Evolutionary conservation across 352 stramenopile species (phyloP).

Genomic region (Phytophthora palmivora): DNA sequence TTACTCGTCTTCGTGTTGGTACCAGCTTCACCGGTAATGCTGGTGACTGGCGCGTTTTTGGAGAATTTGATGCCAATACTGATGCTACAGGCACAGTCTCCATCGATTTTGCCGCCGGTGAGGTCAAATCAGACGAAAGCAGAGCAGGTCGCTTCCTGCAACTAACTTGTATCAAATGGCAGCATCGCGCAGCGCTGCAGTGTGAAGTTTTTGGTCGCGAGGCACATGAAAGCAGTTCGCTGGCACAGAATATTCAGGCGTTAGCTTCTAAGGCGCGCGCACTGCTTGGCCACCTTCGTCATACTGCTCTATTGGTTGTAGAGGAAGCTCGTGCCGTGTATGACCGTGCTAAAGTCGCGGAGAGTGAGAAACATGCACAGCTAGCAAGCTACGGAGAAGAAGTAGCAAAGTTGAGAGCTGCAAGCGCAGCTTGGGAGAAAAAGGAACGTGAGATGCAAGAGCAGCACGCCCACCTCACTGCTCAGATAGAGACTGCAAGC

Average conservation of each 20-base stretch:
- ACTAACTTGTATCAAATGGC: slow-evolving; percentile 71
- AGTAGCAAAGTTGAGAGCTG: slow-evolving; percentile 59
- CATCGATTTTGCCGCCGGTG: slow-evolving; percentile 37
- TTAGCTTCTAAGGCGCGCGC: slow-evolving; percentile 48
- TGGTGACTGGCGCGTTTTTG: slow-evolving; percentile 62
- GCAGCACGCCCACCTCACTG: slow-evolving; percentile 44
- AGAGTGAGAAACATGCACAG: slow-evolving; percentile 84
- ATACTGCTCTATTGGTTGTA: slow-evolving; percentile 57
- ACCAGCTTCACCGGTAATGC: slow-evolving; percentile 59
- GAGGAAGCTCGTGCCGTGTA: slow-evolving; percentile 77
- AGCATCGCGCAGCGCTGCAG: slow-evolving; percentile 64
- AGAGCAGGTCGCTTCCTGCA: slow-evolving; percentile 67
- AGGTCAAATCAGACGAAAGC: slow-evolving; percentile 20
- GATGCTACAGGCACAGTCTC: slow-evolving; percentile 42
- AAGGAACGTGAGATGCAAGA: slow-evolving; percentile 60
- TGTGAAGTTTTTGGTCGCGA: slow-evolving; percentile 74
- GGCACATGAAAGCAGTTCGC: slow-evolving; percentile 55
- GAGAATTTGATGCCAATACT: slow-evolving; percentile 67
- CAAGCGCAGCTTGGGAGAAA: slow-evolving; percentile 56
- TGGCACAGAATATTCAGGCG: slow-evolving; percentile 48
- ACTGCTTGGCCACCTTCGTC: slow-evolving; percentile 62
- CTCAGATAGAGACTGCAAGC: slow-evolving; percentile 51
- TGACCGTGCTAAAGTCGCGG: slow-evolving; percentile 74
- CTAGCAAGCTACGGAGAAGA: slow-evolving; percentile 77
- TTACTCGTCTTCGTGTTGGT: slow-evolving; percentile 65